Evolutionary conservation across 1,139 yeast species (phyloP).

Genomic region (Hyphopichia buzzinii): DNA sequence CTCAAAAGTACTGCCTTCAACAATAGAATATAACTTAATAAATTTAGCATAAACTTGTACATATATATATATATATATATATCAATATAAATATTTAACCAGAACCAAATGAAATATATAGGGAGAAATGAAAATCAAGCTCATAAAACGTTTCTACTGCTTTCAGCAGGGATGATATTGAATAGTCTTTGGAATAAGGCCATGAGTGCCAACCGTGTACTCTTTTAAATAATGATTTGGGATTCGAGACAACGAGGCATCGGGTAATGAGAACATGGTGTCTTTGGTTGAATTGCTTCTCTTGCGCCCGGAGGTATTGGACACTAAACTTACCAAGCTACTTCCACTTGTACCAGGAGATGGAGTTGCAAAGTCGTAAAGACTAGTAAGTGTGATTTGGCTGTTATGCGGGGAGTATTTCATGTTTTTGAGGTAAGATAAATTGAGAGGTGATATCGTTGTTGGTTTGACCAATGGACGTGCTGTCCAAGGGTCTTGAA

Average conservation of each 20-base stretch:
- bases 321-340: conserved; percentile 18
- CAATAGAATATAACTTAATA: not conserved
- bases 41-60: not conserved
- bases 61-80: not conserved
- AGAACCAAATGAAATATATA: conserved; percentile 1
- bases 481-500: conserved; percentile 56
- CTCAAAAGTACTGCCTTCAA: conserved; percentile 5
- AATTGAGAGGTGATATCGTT: conserved; percentile 28
- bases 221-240: conserved; percentile 42
- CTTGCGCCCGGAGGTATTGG: conserved; percentile 11
- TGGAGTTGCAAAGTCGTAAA: conserved; percentile 2
- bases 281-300: conserved; percentile 16
- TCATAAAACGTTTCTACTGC: too few species aligned
- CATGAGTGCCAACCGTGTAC: conserved; percentile 41
- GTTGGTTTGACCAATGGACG: conserved; percentile 47
- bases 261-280: conserved; percentile 21
- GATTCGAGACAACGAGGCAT: conserved; percentile 27
- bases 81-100: conserved; percentile 1
- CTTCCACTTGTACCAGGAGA: conserved; percentile 14
- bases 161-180: too few species aligned
- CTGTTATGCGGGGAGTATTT: conserved; percentile 15
- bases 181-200: conserved; percentile 35
- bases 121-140: conserved; percentile 1
- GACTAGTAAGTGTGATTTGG: not conserved
- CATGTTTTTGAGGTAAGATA: conserved; percentile 20